phyloP scores from a whole-genome alignment of 73 alveolate genomes.

The Paramecium caudatum region DNA sequence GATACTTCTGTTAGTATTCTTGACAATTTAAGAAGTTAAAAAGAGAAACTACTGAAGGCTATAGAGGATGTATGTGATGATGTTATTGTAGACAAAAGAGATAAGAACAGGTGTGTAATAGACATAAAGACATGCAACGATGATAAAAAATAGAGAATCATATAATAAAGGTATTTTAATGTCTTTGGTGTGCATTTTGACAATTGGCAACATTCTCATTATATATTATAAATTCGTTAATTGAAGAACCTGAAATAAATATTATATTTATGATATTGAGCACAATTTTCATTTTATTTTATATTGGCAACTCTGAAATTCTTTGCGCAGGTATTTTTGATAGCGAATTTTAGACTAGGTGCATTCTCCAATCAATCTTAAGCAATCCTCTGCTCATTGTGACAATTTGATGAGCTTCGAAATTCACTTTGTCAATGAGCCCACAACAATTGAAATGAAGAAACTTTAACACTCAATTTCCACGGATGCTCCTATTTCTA shows the following conservation, averaged over 20 bases:
- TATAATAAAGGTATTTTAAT: slow-evolving; percentile 21
- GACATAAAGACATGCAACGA: slow-evolving; percentile 4
- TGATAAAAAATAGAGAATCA: slow-evolving; percentile 51
- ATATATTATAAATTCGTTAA: slow-evolving; percentile 44
- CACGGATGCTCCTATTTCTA: slow-evolving; percentile 23
- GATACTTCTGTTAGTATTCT: not conserved
- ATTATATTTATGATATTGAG: slow-evolving; percentile 48
- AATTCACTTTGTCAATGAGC: not conserved
- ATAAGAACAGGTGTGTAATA: not conserved
- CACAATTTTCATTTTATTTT: slow-evolving; percentile 53
- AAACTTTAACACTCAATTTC: not conserved
- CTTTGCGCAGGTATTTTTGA: not conserved
- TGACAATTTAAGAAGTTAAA: not conserved
- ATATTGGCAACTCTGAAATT: not conserved
- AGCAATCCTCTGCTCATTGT: not conserved
- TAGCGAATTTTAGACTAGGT: no score
- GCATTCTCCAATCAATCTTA: no score
- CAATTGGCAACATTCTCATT: slow-evolving; percentile 19
- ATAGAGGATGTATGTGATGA: not conserved
- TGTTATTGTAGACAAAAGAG: slow-evolving; percentile 1
- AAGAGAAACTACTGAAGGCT: not conserved
- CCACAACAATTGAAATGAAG: not conserved
- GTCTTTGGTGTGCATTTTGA: slow-evolving; percentile 40
- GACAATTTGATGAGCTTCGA: slow-evolving; percentile 7
- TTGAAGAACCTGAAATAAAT: slow-evolving; percentile 39